Evolutionary conservation across 441 rosid species (phyloP), one percentile per base, ranked within the genome.

Genomic region (Corymbia calophylla): DNA sequence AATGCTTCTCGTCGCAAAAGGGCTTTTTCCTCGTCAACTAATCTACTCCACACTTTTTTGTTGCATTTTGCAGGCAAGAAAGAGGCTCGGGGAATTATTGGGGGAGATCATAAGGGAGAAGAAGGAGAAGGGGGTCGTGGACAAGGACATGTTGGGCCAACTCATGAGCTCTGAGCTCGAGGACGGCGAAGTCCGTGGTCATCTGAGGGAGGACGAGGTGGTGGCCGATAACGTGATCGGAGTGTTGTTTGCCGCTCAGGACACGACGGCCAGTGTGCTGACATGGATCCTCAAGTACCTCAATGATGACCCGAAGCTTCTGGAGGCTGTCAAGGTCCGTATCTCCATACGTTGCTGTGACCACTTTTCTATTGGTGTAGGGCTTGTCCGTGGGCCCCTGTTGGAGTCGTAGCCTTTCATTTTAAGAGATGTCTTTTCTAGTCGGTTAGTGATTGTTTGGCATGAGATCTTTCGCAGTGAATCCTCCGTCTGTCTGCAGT

Each of bases 241-340:
- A 90, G 99, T 96, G n/a, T 95, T 98, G 32, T 98, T 98, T 91
- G 99, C 99, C 2, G 99, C 99, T 10, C 98, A 95, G 92, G 99
- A 97, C 95, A 98, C 99, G 48, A 98, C 99, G 35, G 99, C 99
- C 73, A 95, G 97, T 91, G 94, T 91, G 89, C 90, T 97, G 56
- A 97, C 99, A 53, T 98, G 99, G 99, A 94, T 97, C 90, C 94
- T 98, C 77, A 98, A 96, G 89, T 97, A 94, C 93, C 97, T 98
- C 51, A 94, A 92, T 68, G 97, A 96, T 87, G 94, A 96, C 90
- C 94, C 87, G 29, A 94, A 92, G 87, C 95, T 97, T 89, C 94
- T 95, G 35, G 95, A 95, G 93, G 94, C 96, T 90, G 95, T 98
- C 82, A 96, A 95, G 98, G 99, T 97, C 85, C 48, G 56, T 15